phyloP scores from a whole-genome alignment of 2,329 filamentous ascomycete species.

The Epichloe gansuensis region DNA sequence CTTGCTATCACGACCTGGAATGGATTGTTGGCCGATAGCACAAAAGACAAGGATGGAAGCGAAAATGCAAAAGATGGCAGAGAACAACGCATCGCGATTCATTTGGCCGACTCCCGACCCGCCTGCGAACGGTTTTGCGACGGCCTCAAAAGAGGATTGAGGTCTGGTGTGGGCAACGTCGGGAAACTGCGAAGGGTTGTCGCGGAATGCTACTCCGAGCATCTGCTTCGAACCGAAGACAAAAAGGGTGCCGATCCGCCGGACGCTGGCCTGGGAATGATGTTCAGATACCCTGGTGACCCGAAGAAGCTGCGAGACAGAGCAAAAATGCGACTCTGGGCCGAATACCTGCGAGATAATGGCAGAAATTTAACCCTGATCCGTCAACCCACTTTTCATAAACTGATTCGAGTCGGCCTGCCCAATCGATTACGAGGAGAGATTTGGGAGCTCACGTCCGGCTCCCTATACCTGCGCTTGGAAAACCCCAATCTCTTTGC shows the following conservation, averaged over 20 bases:
- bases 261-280: conserved; percentile 85
- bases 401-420: conserved; percentile 86
- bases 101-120: conserved; percentile 77
- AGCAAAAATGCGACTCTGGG: conserved; percentile 96
- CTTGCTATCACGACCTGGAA: conserved; percentile 96
- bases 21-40: conserved; percentile 44
- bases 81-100: conserved; percentile 81
- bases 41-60: conserved; percentile 33
- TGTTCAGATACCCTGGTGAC: conserved; percentile 92
- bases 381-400: conserved; percentile 93
- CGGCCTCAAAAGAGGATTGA: conserved; percentile 77
- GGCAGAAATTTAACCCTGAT: conserved; percentile 85
- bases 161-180: conserved; percentile 78
- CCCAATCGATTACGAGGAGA: conserved; percentile 89
- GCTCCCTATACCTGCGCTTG: conserved; percentile 76
- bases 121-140: conserved; percentile 95
- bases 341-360: conserved; percentile 90
- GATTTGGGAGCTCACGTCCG: conserved; percentile 90
- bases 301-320: conserved; percentile 84
- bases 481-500: conserved; percentile 73
- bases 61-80: conserved; percentile 32
- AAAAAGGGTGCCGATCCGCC: conserved; percentile 47
- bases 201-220: conserved; percentile 82
- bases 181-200: conserved; percentile 72
- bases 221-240: conserved; percentile 52